Evolutionary conservation across 23 red algal species (phyloP).

Genomic region (Cyanidioschyzon merolae): DNA sequence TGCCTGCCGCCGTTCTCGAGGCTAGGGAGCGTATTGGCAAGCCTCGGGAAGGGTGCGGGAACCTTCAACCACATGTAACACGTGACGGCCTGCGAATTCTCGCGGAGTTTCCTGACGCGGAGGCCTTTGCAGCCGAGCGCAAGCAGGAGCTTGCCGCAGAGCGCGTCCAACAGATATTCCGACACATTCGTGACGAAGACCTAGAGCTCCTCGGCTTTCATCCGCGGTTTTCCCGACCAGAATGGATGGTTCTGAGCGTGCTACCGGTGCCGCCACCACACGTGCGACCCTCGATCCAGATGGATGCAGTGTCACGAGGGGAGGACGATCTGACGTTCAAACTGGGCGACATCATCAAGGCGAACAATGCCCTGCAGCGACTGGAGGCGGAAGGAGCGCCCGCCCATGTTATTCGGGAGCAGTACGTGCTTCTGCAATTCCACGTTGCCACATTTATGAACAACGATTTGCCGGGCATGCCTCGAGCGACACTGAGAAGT

Average conservation of each 20-base stretch:
- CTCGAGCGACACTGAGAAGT: constrained; percentile 49
- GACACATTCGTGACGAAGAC: constrained; percentile 68
- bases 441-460: constrained; percentile 98
- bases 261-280: constrained; percentile 80
- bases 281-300: constrained; percentile 93
- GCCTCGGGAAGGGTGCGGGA: constrained; percentile 49
- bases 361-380: constrained; percentile 73
- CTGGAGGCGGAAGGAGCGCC: constrained; percentile 63
- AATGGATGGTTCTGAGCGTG: constrained; percentile 79
- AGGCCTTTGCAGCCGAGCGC: constrained; percentile 44
- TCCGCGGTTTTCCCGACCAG: constrained; percentile 52
- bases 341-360: constrained; percentile 90
- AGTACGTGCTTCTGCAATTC: constrained; percentile 77
- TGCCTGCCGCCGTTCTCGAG: neutral
- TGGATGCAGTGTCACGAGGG: constrained; percentile 52
- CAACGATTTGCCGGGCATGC: constrained; percentile 77
- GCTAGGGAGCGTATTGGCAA: neutral
- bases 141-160: constrained; percentile 74
- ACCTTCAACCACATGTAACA: constrained; percentile 60
- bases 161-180: constrained; percentile 59
- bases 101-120: constrained; percentile 68
- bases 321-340: constrained; percentile 98
- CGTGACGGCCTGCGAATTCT: constrained; percentile 72
- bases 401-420: constrained; percentile 64
- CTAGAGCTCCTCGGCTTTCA: constrained; percentile 49